Conservation (phyloP, 164 flowering plant species). For the Houttuynia cordata region DNA sequence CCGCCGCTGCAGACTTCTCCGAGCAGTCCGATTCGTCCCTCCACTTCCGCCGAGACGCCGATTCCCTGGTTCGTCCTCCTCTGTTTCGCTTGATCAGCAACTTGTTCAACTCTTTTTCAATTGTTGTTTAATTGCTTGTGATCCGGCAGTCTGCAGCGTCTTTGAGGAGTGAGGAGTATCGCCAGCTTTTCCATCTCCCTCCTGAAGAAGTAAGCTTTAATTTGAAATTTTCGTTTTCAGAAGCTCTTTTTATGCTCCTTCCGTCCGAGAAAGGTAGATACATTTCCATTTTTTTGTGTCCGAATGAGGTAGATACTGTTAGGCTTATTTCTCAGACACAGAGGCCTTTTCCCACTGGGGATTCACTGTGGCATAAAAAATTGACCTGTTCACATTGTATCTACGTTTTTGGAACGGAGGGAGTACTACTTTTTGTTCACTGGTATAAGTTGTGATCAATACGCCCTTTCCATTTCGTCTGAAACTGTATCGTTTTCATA, state of each 20-base stretch:
- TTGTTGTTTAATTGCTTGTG: neutral
- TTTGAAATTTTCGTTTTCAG: neutral
- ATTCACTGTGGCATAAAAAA: neutral
- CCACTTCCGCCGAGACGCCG: neutral
- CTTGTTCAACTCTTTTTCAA: neutral
- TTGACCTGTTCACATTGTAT: neutral
- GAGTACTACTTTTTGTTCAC: too few relatives aligned
- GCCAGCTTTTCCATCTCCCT: constrained; percentile 82
- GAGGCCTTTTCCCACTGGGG: neutral
- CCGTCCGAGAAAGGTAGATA: neutral
- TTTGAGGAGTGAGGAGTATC: constrained; percentile 74
- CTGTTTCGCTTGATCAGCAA: neutral
- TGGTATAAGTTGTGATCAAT: neutral
- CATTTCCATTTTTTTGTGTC: too few relatives aligned
- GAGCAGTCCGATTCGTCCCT: constrained; percentile 8
- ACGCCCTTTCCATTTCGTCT: neutral
- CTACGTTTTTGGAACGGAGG: too few relatives aligned
- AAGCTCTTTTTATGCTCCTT: neutral
- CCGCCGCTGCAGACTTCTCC: constrained; percentile 10
- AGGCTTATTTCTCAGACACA: too few relatives aligned
- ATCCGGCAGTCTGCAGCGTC: constrained; percentile 29
- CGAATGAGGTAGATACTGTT: too few relatives aligned
- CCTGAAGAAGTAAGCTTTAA: constrained; percentile 59
- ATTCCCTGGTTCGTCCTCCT: neutral
- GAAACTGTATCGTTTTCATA: too few relatives aligned